These are phyloP conservation scores for Pseudocercospora macadamiae DNA, from an alignment of 2,329 filamentous ascomycete genomes.

Conservation along the genomic window DNA sequence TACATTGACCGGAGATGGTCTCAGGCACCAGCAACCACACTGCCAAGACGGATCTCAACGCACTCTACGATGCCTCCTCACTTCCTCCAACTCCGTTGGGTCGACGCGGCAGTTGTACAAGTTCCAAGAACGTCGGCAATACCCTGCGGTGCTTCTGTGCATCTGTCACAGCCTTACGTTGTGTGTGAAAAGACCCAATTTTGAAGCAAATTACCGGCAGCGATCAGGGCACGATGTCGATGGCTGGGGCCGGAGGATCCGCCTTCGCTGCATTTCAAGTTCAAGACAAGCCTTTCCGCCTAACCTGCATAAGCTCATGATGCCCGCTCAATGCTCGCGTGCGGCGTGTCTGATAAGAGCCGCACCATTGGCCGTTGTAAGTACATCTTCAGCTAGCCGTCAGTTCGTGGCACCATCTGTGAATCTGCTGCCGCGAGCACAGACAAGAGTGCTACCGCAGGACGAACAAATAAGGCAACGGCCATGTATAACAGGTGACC, in stretches of 20 bases:
- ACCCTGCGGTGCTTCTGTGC: too few relatives aligned
- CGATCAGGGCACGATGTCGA: not conserved
- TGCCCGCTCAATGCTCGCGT: not conserved
- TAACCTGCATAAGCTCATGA: constrained; percentile 3
- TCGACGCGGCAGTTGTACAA: too few relatives aligned
- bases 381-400: not conserved
- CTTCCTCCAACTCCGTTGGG: too few relatives aligned
- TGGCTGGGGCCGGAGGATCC: not conserved
- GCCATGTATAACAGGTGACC: too few relatives aligned
- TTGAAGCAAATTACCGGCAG: not conserved
- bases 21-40: not conserved
- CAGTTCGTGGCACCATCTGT: not conserved
- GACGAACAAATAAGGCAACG: not conserved
- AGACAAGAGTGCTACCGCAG: not conserved
- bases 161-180: too few relatives aligned
- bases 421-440: not conserved
- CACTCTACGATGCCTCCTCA: not conserved
- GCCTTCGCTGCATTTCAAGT: not conserved
- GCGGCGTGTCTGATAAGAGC: not conserved
- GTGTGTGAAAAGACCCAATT: too few relatives aligned
- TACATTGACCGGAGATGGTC: not conserved
- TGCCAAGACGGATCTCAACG: not conserved
- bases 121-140: too few relatives aligned
- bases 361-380: not conserved
- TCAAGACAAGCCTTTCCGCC: constrained; percentile 2